Percentiles rank a stretch among this genome's conserved stretches.
Evolutionary conservation across 2,329 filamentous ascomycete species (phyloP).

Genomic region (Pseudogymnoascus sp.): DNA sequence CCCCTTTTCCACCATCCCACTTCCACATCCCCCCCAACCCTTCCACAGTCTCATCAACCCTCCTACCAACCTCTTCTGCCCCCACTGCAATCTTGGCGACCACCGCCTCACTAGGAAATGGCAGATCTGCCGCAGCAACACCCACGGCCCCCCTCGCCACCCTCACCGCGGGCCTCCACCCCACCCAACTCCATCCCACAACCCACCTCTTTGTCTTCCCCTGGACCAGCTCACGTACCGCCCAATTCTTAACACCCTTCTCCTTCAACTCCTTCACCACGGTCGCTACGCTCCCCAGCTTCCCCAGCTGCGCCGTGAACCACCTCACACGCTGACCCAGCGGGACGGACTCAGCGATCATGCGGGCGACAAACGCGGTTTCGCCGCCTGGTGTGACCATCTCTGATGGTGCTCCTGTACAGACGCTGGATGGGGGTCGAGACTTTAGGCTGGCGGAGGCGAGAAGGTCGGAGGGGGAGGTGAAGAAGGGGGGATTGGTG

Average conservation of each 20-base stretch:
- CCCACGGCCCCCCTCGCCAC: conserved; percentile 28
- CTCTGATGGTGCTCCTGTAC: conserved; percentile 70
- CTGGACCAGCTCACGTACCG: conserved; percentile 71
- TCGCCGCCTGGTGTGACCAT: conserved; percentile 83
- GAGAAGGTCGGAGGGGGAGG: conserved; percentile 60
- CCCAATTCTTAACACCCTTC: conserved; percentile 63
- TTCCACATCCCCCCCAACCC: conserved; percentile 24
- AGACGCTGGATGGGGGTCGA: conserved; percentile 59
- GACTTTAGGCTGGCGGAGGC: conserved; percentile 58
- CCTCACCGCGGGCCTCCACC: conserved; percentile 50
- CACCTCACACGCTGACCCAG: conserved; percentile 60
- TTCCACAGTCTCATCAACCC: conserved; percentile 28
- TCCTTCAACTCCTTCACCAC: conserved; percentile 53
- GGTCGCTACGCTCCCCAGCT: conserved; percentile 58
- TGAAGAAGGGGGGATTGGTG: conserved; percentile 93
- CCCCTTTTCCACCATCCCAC: conserved; percentile 21
- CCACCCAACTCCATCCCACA: conserved; percentile 75
- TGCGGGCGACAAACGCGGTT: conserved; percentile 60
- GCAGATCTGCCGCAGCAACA: conserved; percentile 34
- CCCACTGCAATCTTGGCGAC: conserved; percentile 49
- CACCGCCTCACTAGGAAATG: conserved; percentile 41
- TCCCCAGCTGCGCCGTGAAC: conserved; percentile 90
- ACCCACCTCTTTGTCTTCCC: conserved; percentile 81
- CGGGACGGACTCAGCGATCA: conserved; percentile 60
- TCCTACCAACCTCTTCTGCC: conserved; percentile 62